phyloP scores from a whole-genome alignment of 75 land plant genomes.

The Azolla pinnata region DNA sequence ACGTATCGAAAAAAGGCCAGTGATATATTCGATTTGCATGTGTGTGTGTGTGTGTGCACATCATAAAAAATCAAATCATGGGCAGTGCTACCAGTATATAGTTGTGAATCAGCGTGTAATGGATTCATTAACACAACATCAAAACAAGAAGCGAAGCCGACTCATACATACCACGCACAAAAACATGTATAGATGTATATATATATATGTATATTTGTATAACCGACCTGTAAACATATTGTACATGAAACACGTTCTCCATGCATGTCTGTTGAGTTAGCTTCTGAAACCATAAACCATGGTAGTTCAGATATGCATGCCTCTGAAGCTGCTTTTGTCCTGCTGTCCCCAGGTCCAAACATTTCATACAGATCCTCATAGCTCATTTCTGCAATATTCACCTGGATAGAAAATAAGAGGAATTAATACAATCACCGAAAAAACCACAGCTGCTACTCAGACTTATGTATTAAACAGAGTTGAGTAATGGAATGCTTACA shows the following conservation, averaged over 20 bases:
- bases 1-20: too few relatives aligned
- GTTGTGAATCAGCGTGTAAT: too few relatives aligned
- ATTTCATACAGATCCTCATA: conserved; percentile 12
- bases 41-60: neutral
- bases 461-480: too few relatives aligned
- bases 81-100: too few relatives aligned
- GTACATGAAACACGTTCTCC: conserved; percentile 3
- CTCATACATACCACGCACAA: neutral
- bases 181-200: neutral
- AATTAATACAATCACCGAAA: too few relatives aligned
- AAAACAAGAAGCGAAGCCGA: neutral
- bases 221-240: conserved; percentile 8
- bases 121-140: too few relatives aligned
- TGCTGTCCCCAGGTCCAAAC: conserved; percentile 10
- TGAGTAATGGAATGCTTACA: too few relatives aligned
- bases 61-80: too few relatives aligned
- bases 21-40: neutral
- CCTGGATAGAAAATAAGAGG: too few relatives aligned
- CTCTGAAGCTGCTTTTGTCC: conserved; percentile 6
- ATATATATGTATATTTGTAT: neutral
- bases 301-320: conserved; percentile 7
- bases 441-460: too few relatives aligned
- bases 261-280: neutral
- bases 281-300: neutral
- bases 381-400: conserved; percentile 7